These are phyloP conservation scores for Hydnum rufescens DNA, from an alignment of 768 basidiomycete genomes.

Conservation along the genomic window DNA sequence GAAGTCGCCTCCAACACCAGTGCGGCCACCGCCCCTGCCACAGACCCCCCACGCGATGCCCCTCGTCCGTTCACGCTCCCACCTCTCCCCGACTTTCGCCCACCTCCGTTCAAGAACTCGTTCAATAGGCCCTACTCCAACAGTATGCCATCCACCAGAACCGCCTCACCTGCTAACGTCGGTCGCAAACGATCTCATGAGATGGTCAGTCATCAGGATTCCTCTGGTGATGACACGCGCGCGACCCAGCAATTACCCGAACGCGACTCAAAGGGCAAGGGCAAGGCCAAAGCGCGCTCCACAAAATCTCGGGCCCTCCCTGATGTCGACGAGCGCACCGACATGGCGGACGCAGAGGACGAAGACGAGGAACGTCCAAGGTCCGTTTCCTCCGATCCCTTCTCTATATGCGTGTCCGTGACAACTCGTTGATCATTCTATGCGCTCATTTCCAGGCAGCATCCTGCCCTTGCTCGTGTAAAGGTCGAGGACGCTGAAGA, in stretches of 20 bases:
- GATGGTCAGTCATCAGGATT: not conserved
- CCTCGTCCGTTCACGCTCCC: too few relatives aligned
- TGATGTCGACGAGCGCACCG: not conserved
- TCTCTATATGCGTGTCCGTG: too few relatives aligned
- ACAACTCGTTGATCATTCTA: too few relatives aligned
- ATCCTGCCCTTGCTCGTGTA: not conserved
- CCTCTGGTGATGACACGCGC: not conserved
- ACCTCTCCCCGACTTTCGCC: too few relatives aligned
- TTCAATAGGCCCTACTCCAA: not conserved
- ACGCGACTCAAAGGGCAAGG: not conserved
- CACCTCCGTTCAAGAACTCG: too few relatives aligned
- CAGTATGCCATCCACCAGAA: not conserved
- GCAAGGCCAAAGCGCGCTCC: not conserved
- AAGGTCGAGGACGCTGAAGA: not conserved
- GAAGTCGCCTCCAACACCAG: not conserved
- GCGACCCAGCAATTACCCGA: not conserved
- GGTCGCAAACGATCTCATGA: conserved; percentile 2
- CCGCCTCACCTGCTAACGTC: not conserved
- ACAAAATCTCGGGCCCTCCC: not conserved
- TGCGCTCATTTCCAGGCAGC: not conserved
- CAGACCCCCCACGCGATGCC: too few relatives aligned
- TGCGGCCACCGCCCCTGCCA: not conserved
- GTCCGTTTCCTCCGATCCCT: too few relatives aligned
- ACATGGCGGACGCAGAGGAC: not conserved
- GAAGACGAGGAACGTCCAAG: not conserved